phyloP scores from a whole-genome alignment of 2,329 filamentous ascomycete species.

The Fusarium subglutinans region DNA sequence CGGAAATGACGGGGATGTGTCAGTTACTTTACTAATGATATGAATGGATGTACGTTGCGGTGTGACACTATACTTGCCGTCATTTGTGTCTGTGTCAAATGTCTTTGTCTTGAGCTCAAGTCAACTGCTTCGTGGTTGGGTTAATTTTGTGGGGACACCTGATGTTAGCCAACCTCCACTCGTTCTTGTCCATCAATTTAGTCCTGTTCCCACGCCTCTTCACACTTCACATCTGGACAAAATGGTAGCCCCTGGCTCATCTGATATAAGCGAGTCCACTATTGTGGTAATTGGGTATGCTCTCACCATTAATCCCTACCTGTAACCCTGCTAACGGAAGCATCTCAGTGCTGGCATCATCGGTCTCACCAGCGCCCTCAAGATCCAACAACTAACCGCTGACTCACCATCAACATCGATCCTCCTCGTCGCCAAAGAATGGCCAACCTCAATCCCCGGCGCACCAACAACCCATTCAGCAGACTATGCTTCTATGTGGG shows the following conservation, averaged over 20 bases:
- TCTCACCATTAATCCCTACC: fast-evolving
- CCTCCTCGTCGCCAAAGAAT: constrained; percentile 47
- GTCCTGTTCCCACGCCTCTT: not conserved
- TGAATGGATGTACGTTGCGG: too few species aligned
- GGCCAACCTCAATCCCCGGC: constrained; percentile 48
- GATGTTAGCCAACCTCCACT: not conserved
- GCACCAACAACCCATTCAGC: constrained; percentile 43
- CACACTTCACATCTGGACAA: not conserved
- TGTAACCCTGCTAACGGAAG: not conserved
- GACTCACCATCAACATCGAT: constrained; percentile 22
- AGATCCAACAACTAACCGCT: constrained; percentile 48
- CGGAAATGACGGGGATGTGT: too few species aligned
- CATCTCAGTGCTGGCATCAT: constrained; percentile 60
- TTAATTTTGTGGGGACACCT: not conserved
- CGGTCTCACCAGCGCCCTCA: constrained; percentile 60
- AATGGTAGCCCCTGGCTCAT: constrained; percentile 4
- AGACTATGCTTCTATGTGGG: constrained; percentile 67
- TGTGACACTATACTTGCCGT: not conserved
- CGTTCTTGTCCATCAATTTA: not conserved
- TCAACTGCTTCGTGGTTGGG: not conserved
- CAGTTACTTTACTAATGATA: not conserved
- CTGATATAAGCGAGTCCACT: constrained; percentile 12
- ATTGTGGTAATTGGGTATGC: constrained; percentile 45
- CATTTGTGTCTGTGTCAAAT: not conserved
- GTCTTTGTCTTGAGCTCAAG: not conserved